Evolutionary conservation across 148 eudicot species (phyloP).

Genomic region (Cornus kousa): DNA sequence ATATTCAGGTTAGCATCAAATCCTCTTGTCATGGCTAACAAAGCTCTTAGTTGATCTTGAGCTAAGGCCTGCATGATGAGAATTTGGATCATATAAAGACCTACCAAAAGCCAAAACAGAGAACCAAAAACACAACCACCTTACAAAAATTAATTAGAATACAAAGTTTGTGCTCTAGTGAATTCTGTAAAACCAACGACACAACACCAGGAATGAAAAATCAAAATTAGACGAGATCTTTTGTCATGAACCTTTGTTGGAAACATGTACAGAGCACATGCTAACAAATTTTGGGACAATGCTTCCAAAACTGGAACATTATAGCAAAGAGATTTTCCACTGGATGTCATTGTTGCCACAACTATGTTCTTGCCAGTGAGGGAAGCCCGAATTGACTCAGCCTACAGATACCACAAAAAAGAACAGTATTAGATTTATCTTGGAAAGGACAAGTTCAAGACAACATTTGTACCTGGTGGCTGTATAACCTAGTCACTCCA

Average conservation of each 20-base stretch:
- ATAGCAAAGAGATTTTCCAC: constrained; percentile 99
- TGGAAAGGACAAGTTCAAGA: constrained; percentile 3
- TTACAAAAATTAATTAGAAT: neutral
- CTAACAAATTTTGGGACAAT: constrained; percentile 54
- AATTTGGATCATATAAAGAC: constrained; percentile 6
- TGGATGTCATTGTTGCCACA: constrained; percentile 93
- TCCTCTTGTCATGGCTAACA: constrained; percentile 51
- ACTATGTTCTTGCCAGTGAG: constrained; percentile 78
- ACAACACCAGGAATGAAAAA: constrained; percentile 1
- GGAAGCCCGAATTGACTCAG: constrained; percentile 82
- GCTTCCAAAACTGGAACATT: constrained; percentile 87
- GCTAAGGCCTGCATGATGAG: constrained; percentile 79
- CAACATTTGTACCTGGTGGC: constrained; percentile 69
- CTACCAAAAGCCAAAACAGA: constrained; percentile 4
- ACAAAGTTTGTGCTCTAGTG: neutral
- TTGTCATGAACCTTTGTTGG: constrained; percentile 74
- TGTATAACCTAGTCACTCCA: constrained; percentile 76
- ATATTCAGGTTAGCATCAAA: constrained; percentile 47
- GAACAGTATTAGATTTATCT: neutral
- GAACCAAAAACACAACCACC: neutral
- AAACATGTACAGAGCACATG: constrained; percentile 88
- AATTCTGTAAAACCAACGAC: neutral
- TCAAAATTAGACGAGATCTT: constrained; percentile 3
- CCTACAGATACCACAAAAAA: constrained; percentile 41
- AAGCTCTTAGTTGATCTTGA: constrained; percentile 87